Evolutionary conservation across 2,329 filamentous ascomycete species (phyloP).

Genomic region (Neonectria punicea): DNA sequence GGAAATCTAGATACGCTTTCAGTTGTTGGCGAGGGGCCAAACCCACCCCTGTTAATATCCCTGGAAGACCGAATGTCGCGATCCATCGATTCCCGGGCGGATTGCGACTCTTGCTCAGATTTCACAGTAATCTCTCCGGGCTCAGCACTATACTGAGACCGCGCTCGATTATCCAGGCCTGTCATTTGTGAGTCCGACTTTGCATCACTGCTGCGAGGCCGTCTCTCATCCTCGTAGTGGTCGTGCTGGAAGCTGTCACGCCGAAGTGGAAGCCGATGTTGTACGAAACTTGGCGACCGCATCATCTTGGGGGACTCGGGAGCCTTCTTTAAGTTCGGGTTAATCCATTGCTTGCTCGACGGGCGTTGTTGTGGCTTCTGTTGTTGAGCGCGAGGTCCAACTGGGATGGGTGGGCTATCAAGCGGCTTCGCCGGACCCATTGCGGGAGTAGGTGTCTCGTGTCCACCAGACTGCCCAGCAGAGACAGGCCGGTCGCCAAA

Average conservation of each 20-base stretch:
- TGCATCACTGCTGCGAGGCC: constrained; percentile 64
- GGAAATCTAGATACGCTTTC: constrained; percentile 34
- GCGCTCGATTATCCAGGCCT: constrained; percentile 49
- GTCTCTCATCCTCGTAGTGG: constrained; percentile 53
- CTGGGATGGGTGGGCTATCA: constrained; percentile 60
- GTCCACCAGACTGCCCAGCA: constrained; percentile 50
- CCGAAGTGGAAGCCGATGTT: constrained; percentile 53
- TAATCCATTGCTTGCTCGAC: constrained; percentile 70
- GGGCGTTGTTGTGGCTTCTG: constrained; percentile 55
- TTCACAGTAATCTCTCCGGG: constrained; percentile 58
- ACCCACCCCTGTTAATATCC: constrained; percentile 30
- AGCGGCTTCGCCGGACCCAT: constrained; percentile 57
- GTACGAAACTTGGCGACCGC: constrained; percentile 61
- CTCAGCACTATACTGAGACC: constrained; percentile 56
- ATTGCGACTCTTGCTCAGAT: constrained; percentile 53
- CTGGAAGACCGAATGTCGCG: constrained; percentile 34
- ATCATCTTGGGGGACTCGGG: constrained; percentile 64
- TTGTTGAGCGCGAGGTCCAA: constrained; percentile 64
- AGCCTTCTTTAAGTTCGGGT: constrained; percentile 62
- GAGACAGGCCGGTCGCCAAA: constrained; percentile 61
- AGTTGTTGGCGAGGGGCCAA: constrained; percentile 39
- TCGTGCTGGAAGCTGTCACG: constrained; percentile 50
- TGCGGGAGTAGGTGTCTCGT: constrained; percentile 49
- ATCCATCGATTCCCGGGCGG: constrained; percentile 41
- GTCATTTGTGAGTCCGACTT: constrained; percentile 55